Base-by-base conservation (phyloP, 208 protist species). In the Porcisia hertigi region DNA sequence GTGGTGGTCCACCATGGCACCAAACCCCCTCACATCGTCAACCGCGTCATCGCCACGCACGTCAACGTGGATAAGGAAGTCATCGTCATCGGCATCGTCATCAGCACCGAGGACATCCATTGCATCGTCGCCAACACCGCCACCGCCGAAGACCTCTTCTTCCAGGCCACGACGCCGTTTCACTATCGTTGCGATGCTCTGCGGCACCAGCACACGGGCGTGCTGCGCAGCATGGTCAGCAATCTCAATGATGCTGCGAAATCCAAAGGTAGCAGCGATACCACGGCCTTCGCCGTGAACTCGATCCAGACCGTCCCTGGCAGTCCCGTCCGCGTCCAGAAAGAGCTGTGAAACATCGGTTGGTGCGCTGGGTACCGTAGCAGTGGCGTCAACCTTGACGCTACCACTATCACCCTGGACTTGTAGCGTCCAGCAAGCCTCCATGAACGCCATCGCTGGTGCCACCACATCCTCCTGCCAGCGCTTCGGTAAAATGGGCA, bases 11-110 rank as follows among this genome's bases (percentile, higher is more conserved):
- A 5, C 65, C 59, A 41, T n/a, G 14, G 45, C 1, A n/a, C 54
- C 57, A 53, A 39, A 53, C 73, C 47, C 55, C 18, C 53, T 60
- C 0, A 25, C 71, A 39, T 41, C 64, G 5, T 41, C 74, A 7
- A 25, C 64, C 30, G 34, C 80, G 41, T 66, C 71, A 72, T 71
- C 69, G 30, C 74, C 84, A 12, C 74, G 85, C 58, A 92, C 87
- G 34, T 81, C 76, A 20, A 95, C 87, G 71, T 90, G 81, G 67
- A 93, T 92, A 14, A 92, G 69, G 66, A 93, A 92, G 69, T 90
- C 91, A 58, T 92, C 92, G 59, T 91, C 85, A 43, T 85, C 85
- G 47, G 79, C 84, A 59, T 30, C 30, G 53, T 76, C 78, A 41
- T 82, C 84, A 59, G 80, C 75, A 62, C 71, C 76, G 11, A 80